These are phyloP conservation scores for Penicillium pulvis DNA, from an alignment of 495 filamentous ascomycete genomes.

Conservation along the genomic window DNA sequence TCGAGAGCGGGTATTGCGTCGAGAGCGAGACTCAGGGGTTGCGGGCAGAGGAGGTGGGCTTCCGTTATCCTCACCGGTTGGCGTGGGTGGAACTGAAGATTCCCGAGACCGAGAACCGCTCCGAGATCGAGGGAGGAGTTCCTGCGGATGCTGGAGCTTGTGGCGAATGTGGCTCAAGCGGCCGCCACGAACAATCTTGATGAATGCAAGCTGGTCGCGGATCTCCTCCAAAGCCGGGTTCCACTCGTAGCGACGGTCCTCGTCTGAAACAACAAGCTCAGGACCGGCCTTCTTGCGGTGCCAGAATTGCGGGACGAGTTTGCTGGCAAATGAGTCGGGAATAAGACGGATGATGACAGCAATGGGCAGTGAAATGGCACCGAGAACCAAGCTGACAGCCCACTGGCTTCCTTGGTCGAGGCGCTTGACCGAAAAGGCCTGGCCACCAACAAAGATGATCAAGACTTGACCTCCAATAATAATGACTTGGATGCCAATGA, in stretches of 20 bases:
- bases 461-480: slow-evolving; percentile 82
- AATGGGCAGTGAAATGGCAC: slow-evolving; percentile 68
- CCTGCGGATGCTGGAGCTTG: slow-evolving; percentile 78
- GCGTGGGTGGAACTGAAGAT: slow-evolving; percentile 71
- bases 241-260: slow-evolving; percentile 70
- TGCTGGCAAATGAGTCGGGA: slow-evolving; percentile 65
- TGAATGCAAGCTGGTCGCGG: slow-evolving; percentile 75
- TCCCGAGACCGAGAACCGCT: slow-evolving; percentile 76
- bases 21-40: slow-evolving; percentile 73
- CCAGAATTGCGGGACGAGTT: slow-evolving; percentile 56
- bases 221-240: slow-evolving; percentile 66
- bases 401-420: slow-evolving; percentile 67
- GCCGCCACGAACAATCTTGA: slow-evolving; percentile 74
- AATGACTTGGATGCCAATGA: slow-evolving; percentile 76
- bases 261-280: slow-evolving; percentile 67
- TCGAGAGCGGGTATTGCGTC: slow-evolving; percentile 73
- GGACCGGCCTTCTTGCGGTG: slow-evolving; percentile 46
- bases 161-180: slow-evolving; percentile 86
- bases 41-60: slow-evolving; percentile 51
- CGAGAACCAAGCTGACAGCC: slow-evolving; percentile 73
- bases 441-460: slow-evolving; percentile 77
- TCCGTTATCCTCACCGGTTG: slow-evolving; percentile 53
- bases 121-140: slow-evolving; percentile 68
- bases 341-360: slow-evolving; percentile 73
- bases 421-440: slow-evolving; percentile 63